Evolutionary conservation across 768 basidiomycete species (phyloP).

Genomic region (Hortiboletus flavorubellus): DNA sequence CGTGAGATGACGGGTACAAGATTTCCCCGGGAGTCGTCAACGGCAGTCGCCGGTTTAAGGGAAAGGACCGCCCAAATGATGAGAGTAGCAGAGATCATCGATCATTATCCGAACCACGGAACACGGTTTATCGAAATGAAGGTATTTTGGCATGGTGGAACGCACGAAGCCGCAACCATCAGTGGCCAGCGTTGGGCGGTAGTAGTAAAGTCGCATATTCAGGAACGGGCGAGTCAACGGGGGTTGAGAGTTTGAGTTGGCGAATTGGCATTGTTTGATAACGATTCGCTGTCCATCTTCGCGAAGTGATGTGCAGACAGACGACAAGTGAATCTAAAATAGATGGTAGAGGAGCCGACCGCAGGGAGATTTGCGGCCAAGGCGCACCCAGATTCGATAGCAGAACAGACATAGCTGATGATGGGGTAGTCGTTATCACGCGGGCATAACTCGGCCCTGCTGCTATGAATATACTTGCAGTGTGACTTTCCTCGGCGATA

Average conservation of each 20-base stretch:
- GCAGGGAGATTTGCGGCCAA: constrained; percentile 9
- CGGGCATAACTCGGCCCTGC: constrained; percentile 14
- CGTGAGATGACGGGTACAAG: constrained; percentile 23
- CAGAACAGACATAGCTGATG: constrained; percentile 21
- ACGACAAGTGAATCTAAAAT: constrained; percentile 20
- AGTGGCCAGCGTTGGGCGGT: not conserved
- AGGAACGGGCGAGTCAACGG: not conserved
- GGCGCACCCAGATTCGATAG: constrained; percentile 12
- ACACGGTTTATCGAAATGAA: not conserved
- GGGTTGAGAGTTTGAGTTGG: constrained; percentile 7
- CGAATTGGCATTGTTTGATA: constrained; percentile 3
- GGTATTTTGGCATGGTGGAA: constrained; percentile 1
- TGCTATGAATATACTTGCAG: constrained; percentile 21
- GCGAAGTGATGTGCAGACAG: constrained; percentile 23
- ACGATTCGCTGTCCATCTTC: constrained; percentile 20
- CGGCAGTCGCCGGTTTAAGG: constrained; percentile 17
- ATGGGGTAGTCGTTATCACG: constrained; percentile 18
- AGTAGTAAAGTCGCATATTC: not conserved
- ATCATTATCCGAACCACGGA: constrained; percentile 4
- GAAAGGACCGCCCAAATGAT: not conserved
- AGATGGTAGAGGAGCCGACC: constrained; percentile 16
- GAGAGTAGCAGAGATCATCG: constrained; percentile 1
- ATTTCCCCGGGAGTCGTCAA: constrained; percentile 11
- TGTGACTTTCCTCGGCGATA: constrained; percentile 20
- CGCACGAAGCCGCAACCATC: not conserved